Evolutionary conservation across 2,329 filamentous ascomycete genomes (phyloP).

Genomic region (Aaosphaeria arxii): DNA sequence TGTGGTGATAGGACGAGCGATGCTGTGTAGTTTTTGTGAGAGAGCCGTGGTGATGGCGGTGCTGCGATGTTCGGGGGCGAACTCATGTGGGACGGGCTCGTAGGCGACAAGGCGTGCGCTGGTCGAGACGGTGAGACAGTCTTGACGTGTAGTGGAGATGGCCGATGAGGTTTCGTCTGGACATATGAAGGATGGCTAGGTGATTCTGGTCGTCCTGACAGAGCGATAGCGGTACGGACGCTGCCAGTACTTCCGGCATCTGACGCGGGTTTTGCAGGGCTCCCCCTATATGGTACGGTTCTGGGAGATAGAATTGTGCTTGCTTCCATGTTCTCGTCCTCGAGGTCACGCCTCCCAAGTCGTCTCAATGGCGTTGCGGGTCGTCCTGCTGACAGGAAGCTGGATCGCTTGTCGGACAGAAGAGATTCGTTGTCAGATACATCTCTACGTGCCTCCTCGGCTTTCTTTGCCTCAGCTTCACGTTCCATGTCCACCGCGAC

Average conservation of each 20-base stretch:
- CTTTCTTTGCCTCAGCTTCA: slow-evolving; percentile 29
- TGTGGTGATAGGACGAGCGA: slow-evolving; percentile 68
- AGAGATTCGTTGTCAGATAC: slow-evolving; percentile 29
- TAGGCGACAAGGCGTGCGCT: slow-evolving; percentile 14
- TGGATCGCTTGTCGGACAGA: slow-evolving; percentile 26
- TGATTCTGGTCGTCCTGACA: slow-evolving; percentile 8
- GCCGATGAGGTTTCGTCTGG: slow-evolving; percentile 24
- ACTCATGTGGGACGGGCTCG: slow-evolving; percentile 1
- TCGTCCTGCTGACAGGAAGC: slow-evolving; percentile 22
- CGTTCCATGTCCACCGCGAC: slow-evolving; percentile 69
- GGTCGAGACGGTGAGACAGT: slow-evolving; percentile 24
- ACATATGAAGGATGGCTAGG: slow-evolving; percentile 20
- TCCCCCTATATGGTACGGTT: slow-evolving; percentile 18
- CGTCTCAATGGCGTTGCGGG: slow-evolving; percentile 29
- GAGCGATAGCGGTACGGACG: slow-evolving; percentile 32
- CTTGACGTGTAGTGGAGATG: slow-evolving; percentile 31
- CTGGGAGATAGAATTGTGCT: slow-evolving; percentile 24
- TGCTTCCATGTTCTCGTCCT: slow-evolving; percentile 24
- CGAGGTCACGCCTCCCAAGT: slow-evolving; percentile 13
- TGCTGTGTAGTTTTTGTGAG: slow-evolving; percentile 23
- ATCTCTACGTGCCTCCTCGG: slow-evolving; percentile 25
- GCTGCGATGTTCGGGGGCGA: slow-evolving; percentile 8
- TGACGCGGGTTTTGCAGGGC: slow-evolving; percentile 23
- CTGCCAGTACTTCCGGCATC: slow-evolving; percentile 37
- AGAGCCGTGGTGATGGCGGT: slow-evolving; percentile 12